A percentile compares a stretch with the other conserved stretches of the same genome.
These are phyloP conservation scores for Alternaria conjuncta DNA, from an alignment of 2,329 filamentous ascomycete species.

Conservation along the genomic window DNA sequence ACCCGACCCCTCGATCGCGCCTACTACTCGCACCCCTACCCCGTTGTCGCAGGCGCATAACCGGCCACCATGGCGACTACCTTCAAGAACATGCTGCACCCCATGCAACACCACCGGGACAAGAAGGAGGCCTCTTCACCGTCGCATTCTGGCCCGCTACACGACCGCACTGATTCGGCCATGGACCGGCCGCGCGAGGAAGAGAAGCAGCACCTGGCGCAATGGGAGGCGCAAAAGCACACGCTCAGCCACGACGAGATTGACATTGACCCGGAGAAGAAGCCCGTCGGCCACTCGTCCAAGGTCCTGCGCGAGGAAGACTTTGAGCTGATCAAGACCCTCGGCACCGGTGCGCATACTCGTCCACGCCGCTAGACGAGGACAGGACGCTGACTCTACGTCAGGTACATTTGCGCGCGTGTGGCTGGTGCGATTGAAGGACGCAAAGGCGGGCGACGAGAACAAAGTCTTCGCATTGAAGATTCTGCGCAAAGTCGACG, in stretches of 20 bases:
- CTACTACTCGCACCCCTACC: conserved; percentile 9
- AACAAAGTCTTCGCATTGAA: conserved; percentile 80
- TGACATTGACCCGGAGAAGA: conserved; percentile 51
- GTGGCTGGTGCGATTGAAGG: conserved; percentile 73
- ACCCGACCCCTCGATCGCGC: conserved; percentile 12
- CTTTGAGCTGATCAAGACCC: conserved; percentile 75
- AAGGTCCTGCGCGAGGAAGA: conserved; percentile 60
- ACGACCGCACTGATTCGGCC: conserved; percentile 44
- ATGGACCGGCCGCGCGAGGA: conserved; percentile 52
- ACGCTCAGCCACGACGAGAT: conserved; percentile 54
- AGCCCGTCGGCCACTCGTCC: conserved; percentile 56
- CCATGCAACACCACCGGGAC: conserved; percentile 39
- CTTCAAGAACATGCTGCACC: conserved; percentile 47
- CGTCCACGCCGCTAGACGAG: neutral
- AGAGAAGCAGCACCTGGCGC: conserved; percentile 54
- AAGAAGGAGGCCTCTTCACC: conserved; percentile 27
- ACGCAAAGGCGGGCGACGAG: conserved; percentile 58
- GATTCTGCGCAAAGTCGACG: conserved; percentile 70
- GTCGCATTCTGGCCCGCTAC: conserved; percentile 29
- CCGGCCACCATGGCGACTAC: conserved; percentile 44
- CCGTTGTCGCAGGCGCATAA: conserved; percentile 9
- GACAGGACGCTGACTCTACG: conserved; percentile 26
- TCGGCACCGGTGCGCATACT: conserved; percentile 70
- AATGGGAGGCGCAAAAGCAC: conserved; percentile 55
- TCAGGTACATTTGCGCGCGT: conserved; percentile 82